Conservation (phyloP, 2,329 filamentous ascomycete species). For the Hymenoscyphus fructigenus region DNA sequence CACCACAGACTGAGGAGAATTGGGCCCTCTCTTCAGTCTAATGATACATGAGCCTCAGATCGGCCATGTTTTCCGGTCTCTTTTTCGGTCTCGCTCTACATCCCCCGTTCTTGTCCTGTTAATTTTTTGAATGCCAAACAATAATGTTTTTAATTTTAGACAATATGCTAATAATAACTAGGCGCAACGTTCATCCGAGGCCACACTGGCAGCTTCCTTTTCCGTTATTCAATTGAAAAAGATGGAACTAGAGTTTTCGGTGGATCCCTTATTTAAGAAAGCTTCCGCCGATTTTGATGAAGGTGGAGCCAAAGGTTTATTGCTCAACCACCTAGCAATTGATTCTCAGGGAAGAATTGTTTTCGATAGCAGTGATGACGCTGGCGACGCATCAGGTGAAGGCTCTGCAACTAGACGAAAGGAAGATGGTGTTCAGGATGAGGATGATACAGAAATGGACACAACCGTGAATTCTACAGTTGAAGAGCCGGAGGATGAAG, state of each 20-base stretch:
- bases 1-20: no score
- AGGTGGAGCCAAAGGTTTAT: conserved; percentile 89
- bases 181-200: conserved; percentile 79
- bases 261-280: conserved; percentile 99
- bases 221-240: conserved; percentile 90
- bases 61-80: neutral
- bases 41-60: neutral
- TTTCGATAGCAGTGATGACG: conserved; percentile 96
- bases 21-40: neutral
- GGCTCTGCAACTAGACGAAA: conserved; percentile 32
- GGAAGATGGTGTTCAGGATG: conserved; percentile 65
- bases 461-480: conserved; percentile 37
- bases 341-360: conserved; percentile 90
- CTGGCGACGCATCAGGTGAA: conserved; percentile 51
- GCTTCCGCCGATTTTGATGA: conserved; percentile 98
- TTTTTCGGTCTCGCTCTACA: neutral
- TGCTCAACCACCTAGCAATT: conserved; percentile 96
- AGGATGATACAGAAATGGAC: conserved; percentile 42
- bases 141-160: neutral
- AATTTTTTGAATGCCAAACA: neutral
- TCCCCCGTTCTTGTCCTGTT: no score
- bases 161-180: conserved; percentile 30
- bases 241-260: conserved; percentile 93
- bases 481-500: conserved; percentile 47
- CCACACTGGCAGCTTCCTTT: conserved; percentile 89